phyloP scores from a whole-genome alignment of 2,329 filamentous ascomycete genomes.

The Aspergillus uvarum region DNA sequence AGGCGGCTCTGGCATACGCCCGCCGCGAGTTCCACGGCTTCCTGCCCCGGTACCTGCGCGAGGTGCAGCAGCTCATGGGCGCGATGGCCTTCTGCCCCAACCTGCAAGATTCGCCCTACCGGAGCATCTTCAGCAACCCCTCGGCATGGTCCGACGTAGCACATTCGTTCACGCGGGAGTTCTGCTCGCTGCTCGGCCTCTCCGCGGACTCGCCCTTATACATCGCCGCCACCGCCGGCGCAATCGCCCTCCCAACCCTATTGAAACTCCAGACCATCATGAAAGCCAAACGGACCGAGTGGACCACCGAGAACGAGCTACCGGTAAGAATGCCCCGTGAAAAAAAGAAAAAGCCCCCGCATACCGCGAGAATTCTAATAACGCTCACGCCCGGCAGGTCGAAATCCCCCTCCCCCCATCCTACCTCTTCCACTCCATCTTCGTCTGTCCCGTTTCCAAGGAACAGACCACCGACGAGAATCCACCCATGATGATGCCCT shows the following conservation, averaged over 20 bases:
- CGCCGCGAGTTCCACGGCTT: slow-evolving; percentile 72
- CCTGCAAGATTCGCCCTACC: slow-evolving; percentile 74
- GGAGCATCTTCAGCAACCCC: slow-evolving; percentile 70
- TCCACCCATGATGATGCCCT: slow-evolving; percentile 94
- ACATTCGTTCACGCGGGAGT: slow-evolving; percentile 86
- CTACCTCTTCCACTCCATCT: slow-evolving; percentile 87
- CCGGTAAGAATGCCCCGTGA: slow-evolving; percentile 61
- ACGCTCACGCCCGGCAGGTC: slow-evolving; percentile 47
- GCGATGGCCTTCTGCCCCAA: slow-evolving; percentile 79
- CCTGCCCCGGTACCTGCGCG: slow-evolving; percentile 68
- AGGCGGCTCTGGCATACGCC: slow-evolving; percentile 72
- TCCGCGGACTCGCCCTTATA: slow-evolving; percentile 92
- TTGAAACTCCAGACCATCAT: slow-evolving; percentile 87
- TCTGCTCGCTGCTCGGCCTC: slow-evolving; percentile 86
- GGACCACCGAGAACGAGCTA: slow-evolving; percentile 88
- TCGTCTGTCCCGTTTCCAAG: slow-evolving; percentile 95
- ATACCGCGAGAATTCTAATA: slow-evolving; percentile 25
- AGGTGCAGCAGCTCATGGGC: slow-evolving; percentile 78
- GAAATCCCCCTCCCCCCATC: slow-evolving; percentile 65
- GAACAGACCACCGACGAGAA: slow-evolving; percentile 92
- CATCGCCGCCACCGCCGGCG: slow-evolving; percentile 85
- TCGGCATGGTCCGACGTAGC: slow-evolving; percentile 80
- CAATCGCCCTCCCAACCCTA: slow-evolving; percentile 84
- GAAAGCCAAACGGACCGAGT: slow-evolving; percentile 86
- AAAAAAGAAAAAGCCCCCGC: neutral